phyloP scores from a whole-genome alignment of 192 early-diverging fungal species.

The Dissophora ornata region DNA sequence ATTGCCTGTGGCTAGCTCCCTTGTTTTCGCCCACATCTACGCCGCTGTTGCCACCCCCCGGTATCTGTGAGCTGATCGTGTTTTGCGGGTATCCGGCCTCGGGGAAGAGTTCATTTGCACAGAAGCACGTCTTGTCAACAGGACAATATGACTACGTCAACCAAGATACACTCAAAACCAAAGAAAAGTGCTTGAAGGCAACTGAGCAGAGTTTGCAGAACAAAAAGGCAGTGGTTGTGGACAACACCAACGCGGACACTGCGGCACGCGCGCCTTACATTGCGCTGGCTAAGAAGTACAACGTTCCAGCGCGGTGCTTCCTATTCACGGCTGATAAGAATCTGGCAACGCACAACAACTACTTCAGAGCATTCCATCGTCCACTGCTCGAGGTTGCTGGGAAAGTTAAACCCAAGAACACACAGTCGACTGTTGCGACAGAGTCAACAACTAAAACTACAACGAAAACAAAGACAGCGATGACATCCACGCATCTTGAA shows the following conservation, averaged over 20 bases:
- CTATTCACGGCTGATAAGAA: conserved; percentile 65
- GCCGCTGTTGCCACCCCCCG: conserved; percentile 34
- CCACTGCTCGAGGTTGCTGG: conserved; percentile 24
- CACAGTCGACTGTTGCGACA: conserved; percentile 4
- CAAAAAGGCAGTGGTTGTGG: conserved; percentile 75
- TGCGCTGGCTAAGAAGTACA: conserved; percentile 63
- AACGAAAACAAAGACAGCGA: not conserved
- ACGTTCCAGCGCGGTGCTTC: conserved; percentile 72
- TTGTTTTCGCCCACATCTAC: conserved; percentile 52
- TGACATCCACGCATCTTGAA: not conserved
- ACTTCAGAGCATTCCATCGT: conserved; percentile 66
- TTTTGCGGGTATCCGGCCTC: conserved; percentile 86
- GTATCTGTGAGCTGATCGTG: conserved; percentile 70
- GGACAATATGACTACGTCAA: conserved; percentile 79
- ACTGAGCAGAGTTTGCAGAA: conserved; percentile 62
- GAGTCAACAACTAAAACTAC: not conserved
- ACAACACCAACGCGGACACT: conserved; percentile 86
- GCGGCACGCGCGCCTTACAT: conserved; percentile 73
- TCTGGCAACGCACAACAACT: conserved; percentile 84
- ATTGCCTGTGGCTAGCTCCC: conserved; percentile 22
- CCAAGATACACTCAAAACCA: conserved; percentile 81
- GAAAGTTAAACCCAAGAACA: not conserved
- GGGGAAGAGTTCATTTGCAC: conserved; percentile 85
- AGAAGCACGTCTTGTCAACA: conserved; percentile 67
- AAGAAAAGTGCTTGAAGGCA: conserved; percentile 77